Evolutionary conservation across 1,284 basidiomycete species (phyloP), one percentile per base, ranked within the genome.

Genomic region (Somion occarium): DNA sequence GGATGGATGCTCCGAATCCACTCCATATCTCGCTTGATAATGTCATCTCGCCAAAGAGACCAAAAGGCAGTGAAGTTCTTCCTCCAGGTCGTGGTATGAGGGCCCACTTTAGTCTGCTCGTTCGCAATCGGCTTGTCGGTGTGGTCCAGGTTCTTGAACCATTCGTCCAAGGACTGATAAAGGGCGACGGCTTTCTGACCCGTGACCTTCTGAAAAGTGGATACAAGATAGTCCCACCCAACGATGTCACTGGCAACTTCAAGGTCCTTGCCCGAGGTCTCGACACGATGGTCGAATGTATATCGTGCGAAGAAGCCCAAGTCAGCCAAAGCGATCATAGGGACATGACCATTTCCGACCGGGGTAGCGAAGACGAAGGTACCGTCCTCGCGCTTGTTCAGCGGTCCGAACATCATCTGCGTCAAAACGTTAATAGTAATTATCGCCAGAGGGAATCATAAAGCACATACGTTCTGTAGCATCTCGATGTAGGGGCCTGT

Each of bases 171-270:
- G 3, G 68, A 63, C 38, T 70, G 67, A 30, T 66, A 57, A 24
- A 70, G 62, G 56, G 67, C 66, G 12, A 73, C 64, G 0, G 72
- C 73, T 42, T 68, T 68, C 54, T 68, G 55, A 1, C 73, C 73
- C 3, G 75, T 76, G 24, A 76, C 74, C 54, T 69, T 68, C 45
- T 59, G 68, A 66, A 78, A 78, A 42, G 69, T 69, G 26, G 63
- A 56, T 5, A 68, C 68, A 46, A 78, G 67, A 46, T 73, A 64
- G 18, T 74, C 69, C 71, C 73, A 75, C 5, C 62, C 64, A 20
- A 78, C 73, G 50, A 68, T 59, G 50, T 79, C 73, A 44, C 70
- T 73, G 1, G 71, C 70, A 48, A 78, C 61, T 50, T 71, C 62
- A 41, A 77, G 63, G 34, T 76, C 72, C 34, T 63, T 61, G 1